Conservation (phyloP, 139 green algal species). For the Coccomyxa sp. region DNA sequence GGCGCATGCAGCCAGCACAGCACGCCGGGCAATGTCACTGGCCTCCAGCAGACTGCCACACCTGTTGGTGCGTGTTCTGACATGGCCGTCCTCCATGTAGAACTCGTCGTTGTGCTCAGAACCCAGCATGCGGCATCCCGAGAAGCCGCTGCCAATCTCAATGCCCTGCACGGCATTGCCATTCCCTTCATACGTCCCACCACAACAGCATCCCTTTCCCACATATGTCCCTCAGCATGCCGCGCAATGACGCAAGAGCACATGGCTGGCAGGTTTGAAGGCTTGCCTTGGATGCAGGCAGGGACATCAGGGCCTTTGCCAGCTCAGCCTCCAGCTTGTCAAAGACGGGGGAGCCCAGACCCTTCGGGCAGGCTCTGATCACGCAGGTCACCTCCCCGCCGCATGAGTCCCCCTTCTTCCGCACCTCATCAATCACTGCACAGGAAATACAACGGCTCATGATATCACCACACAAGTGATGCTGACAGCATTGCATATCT, state of each 20-base stretch:
- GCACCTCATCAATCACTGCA: constrained; percentile 92
- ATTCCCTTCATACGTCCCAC: not conserved
- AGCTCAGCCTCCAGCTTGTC: constrained; percentile 99
- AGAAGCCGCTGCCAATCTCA: constrained; percentile 96
- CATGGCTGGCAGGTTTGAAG: not conserved
- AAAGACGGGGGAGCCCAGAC: constrained; percentile 93
- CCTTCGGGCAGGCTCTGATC: constrained; percentile 81
- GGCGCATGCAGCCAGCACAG: too few species aligned
- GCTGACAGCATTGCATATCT: not conserved
- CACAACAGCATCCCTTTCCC: too few species aligned
- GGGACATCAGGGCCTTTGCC: constrained; percentile 90
- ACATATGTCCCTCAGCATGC: too few species aligned
- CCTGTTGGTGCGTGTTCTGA: constrained; percentile 91
- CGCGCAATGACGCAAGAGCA: too few species aligned
- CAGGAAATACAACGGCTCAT: not conserved
- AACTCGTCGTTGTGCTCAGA: constrained; percentile 97
- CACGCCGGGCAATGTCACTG: too few species aligned
- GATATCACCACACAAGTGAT: not conserved
- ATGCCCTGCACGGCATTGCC: constrained; percentile 69
- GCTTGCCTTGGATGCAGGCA: constrained; percentile 90
- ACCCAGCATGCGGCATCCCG: constrained; percentile 74
- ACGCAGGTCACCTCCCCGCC: constrained; percentile 97
- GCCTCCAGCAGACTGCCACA: not conserved
- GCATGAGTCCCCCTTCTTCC: constrained; percentile 87
- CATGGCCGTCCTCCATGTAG: constrained; percentile 71